Percentiles rank a stretch among this genome's conserved stretches.
phyloP scores from a whole-genome alignment of 352 stramenopile species.

The Phytopythium sindhum region DNA sequence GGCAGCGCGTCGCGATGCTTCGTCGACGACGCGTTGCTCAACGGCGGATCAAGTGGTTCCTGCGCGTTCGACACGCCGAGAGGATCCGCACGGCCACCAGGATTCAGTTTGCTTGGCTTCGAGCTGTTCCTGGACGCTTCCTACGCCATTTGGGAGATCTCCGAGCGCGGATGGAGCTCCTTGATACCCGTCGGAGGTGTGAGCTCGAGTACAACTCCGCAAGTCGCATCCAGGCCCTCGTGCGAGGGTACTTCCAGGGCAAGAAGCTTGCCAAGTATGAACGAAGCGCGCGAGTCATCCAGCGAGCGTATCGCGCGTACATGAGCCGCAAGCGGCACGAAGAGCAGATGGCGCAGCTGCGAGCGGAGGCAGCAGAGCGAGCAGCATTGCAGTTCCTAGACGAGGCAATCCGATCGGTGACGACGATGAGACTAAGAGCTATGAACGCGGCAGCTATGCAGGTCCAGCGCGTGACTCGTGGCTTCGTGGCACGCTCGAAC shows the following conservation, averaged over 20 bases:
- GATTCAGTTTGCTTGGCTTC: conserved; percentile 78
- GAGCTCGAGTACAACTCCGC: conserved; percentile 29
- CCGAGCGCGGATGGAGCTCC: conserved; percentile 12
- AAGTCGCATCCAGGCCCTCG: conserved; percentile 45
- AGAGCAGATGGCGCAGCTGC: conserved; percentile 33
- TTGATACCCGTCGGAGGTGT: conserved; percentile 16
- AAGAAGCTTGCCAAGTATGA: conserved; percentile 33
- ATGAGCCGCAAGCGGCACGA: conserved; percentile 36
- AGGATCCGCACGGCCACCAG: conserved; percentile 30
- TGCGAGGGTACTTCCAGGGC: conserved; percentile 37
- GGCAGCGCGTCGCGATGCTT: conserved; percentile 25
- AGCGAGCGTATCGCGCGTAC: conserved; percentile 33
- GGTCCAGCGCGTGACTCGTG: conserved; percentile 58
- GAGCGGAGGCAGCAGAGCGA: conserved; percentile 19
- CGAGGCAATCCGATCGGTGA: conserved; percentile 18
- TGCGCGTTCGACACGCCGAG: conserved; percentile 46
- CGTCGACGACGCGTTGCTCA: conserved; percentile 43
- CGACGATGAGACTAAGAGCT: conserved; percentile 23
- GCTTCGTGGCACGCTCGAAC: conserved; percentile 26
- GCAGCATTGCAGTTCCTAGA: conserved; percentile 21
- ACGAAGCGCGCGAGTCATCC: conserved; percentile 42
- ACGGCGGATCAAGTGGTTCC: conserved; percentile 80
- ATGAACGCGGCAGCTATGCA: conserved; percentile 42
- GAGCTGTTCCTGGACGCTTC: conserved; percentile 43
- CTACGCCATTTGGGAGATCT: conserved; percentile 33